Evolutionary conservation across 106 monocot species (phyloP), one percentile per base, ranked within the genome.

Genomic region (Dioscorea zingiberensis): DNA sequence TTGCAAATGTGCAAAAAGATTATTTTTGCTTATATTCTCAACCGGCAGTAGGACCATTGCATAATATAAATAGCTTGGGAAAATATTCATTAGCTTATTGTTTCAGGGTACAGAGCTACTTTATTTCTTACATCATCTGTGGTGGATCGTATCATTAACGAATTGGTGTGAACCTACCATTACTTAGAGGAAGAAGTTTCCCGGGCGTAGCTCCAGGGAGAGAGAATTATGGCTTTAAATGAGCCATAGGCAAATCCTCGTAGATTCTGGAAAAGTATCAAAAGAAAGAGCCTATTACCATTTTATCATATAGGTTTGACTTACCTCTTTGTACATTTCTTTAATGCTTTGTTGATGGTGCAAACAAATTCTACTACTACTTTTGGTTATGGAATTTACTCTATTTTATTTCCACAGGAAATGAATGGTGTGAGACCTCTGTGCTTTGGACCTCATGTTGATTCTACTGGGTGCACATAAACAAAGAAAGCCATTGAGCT

Each of bases 361-460:
- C 12, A 56, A n/a, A n/a, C n/a, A n/a, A 21, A 56, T 23, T 23
- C n/a, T 23, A 22, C 19, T 56, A 2, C 19, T 6, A 21, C 32
- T 7, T 0, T 62, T 62, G 62, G 2, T 30, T 30, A 30, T 30
- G 30, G 7, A 30, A 3, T 30, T 7, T 7, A 30, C 30, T n/a
- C 30, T 38, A 38, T 38, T 2, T 38, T 38, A 10, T 38, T 38
- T 38, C n/a, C 4, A 6, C 58, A 94, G 95, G 91, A 69, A 77
- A 88, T 75, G 91, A 95, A 71, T 95, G 95, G 95, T 95, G n/a
- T n/a, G 91, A 91, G 95, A 95, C 64, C 91, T 95, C 55, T 95
- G 95, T 85, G 91, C 91, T n/a, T n/a, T 67, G 95, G 95, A 54
- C 95, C 95, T 24, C 95, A 95, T 83, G 91, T 91, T 64, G 91